These are phyloP conservation scores for Fusarium sp. DNA, from an alignment of 2,329 filamentous ascomycete genomes.

Conservation along the genomic window DNA sequence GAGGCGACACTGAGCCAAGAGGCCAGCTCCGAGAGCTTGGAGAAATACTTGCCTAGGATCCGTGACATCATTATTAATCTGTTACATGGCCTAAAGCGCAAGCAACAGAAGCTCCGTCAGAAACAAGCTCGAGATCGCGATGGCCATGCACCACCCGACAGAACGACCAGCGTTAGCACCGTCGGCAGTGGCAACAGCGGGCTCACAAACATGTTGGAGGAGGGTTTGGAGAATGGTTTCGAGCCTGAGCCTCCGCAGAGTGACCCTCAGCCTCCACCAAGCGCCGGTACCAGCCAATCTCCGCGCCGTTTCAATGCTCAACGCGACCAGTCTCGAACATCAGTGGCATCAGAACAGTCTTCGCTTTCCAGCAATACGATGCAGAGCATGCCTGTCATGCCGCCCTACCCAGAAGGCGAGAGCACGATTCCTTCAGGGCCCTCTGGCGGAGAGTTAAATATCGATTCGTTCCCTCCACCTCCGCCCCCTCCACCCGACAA, in stretches of 20 bases:
- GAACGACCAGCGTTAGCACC: slow-evolving; percentile 72
- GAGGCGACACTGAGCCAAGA: slow-evolving; percentile 98
- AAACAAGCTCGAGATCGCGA: slow-evolving; percentile 72
- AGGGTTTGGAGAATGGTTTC: slow-evolving; percentile 70
- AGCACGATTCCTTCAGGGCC: slow-evolving; percentile 63
- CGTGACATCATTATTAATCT: slow-evolving; percentile 99
- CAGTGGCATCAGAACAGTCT: slow-evolving; percentile 72
- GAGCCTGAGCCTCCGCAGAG: slow-evolving; percentile 56
- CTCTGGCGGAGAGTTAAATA: slow-evolving; percentile 62
- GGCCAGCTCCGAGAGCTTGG: slow-evolving; percentile 92
- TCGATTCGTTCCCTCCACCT: slow-evolving; percentile 79
- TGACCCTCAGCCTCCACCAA: slow-evolving; percentile 49
- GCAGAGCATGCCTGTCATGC: slow-evolving; percentile 82
- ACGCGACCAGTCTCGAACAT: slow-evolving; percentile 67
- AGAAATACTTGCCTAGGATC: slow-evolving; percentile 93
- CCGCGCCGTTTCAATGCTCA: slow-evolving; percentile 64
- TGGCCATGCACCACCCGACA: slow-evolving; percentile 60
- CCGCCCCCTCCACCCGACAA: slow-evolving; percentile 78
- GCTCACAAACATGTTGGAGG: slow-evolving; percentile 71
- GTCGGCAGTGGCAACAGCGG: slow-evolving; percentile 69
- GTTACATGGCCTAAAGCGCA: slow-evolving; percentile 94
- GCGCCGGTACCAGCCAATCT: slow-evolving; percentile 55
- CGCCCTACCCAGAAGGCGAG: slow-evolving; percentile 78
- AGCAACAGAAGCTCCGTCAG: slow-evolving; percentile 88
- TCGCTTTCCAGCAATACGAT: slow-evolving; percentile 81